phyloP scores from a whole-genome alignment of 2,329 filamentous ascomycete species.

The Cytospora paraplurivora region DNA sequence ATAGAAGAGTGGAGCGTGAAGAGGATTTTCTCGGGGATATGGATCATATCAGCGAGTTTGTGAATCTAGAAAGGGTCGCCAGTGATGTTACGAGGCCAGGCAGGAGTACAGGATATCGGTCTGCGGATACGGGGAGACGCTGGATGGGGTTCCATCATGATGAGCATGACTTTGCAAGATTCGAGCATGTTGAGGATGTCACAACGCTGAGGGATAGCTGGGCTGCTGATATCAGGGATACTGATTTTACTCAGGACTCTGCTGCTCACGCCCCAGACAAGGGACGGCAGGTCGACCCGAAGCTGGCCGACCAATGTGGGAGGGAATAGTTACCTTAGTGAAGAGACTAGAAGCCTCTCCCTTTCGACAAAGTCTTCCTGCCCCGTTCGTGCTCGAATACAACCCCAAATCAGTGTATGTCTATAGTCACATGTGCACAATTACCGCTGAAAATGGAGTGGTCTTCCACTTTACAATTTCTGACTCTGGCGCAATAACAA shows the following conservation, averaged over 20 bases:
- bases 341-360: no score
- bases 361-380: no score
- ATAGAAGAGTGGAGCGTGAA: slow-evolving; percentile 6
- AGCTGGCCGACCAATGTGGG: background rate
- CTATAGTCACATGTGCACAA: no score
- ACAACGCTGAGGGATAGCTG: slow-evolving; percentile 5
- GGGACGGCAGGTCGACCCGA: background rate
- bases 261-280: background rate
- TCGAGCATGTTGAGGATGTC: slow-evolving; percentile 21
- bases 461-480: no score
- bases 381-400: no score
- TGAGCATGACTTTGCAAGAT: slow-evolving; percentile 18
- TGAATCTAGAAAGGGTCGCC: slow-evolving; percentile 11
- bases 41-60: slow-evolving; percentile 25
- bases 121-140: background rate
- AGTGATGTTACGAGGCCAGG: slow-evolving; percentile 7
- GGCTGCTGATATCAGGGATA: background rate
- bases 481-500: no score
- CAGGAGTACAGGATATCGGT: slow-evolving; percentile 1
- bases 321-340: no score
- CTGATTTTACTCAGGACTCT: background rate
- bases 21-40: slow-evolving; percentile 16
- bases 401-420: no score
- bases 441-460: no score
- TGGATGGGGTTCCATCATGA: background rate